Conservation (phyloP, 1,139 yeast species). For the Yamadazyma jaroonii region DNA sequence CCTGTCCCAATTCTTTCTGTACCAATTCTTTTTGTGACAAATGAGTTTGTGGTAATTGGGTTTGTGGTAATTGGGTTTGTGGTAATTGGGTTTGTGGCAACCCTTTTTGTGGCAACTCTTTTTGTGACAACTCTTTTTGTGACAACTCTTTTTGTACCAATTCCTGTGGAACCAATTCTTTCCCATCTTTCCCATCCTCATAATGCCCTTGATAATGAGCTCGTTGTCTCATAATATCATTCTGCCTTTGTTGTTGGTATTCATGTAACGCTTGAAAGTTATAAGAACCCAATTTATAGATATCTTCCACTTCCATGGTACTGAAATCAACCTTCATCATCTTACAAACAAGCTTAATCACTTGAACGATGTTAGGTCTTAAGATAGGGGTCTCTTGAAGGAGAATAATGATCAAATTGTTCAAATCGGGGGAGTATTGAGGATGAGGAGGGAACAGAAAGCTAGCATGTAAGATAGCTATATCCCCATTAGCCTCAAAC, state of each 20-base stretch:
- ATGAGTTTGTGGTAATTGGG: neutral
- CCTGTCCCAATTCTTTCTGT: neutral
- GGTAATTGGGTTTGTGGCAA: neutral
- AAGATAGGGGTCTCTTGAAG: constrained; percentile 74
- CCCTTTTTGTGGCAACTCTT: neutral
- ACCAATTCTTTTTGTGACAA: neutral
- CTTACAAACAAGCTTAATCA: constrained; percentile 34
- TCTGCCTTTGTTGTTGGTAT: constrained; percentile 40
- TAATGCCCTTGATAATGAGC: constrained; percentile 30
- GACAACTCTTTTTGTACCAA: too few relatives aligned
- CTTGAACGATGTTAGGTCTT: constrained; percentile 86
- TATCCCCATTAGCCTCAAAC: constrained; percentile 73
- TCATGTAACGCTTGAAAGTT: constrained; percentile 47
- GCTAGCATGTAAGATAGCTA: constrained; percentile 66
- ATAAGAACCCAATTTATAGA: constrained; percentile 38
- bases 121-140: neutral
- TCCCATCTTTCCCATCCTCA: too few relatives aligned
- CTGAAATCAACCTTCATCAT: constrained; percentile 30
- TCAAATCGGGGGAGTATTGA: constrained; percentile 57
- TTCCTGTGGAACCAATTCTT: too few relatives aligned
- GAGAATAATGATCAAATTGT: constrained; percentile 74
- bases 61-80: neutral
- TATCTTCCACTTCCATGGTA: constrained; percentile 31
- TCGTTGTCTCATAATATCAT: constrained; percentile 34
- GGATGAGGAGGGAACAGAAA: constrained; percentile 61